Conservation (phyloP, 1,284 basidiomycete species). For the Ustilago sp. region DNA sequence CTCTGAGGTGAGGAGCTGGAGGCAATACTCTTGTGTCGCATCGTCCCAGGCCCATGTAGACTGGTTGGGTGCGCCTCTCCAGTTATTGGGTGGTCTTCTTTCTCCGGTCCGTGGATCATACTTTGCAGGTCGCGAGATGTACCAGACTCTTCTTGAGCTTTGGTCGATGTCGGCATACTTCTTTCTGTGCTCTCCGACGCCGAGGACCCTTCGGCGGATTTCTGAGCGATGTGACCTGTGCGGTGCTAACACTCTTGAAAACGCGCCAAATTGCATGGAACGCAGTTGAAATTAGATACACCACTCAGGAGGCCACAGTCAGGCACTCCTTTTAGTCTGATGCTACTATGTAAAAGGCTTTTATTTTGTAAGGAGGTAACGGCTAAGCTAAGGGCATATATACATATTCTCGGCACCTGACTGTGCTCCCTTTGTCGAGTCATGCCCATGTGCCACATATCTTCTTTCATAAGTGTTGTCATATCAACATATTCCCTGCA, state of each 20-base stretch:
- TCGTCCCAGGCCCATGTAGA: constrained; percentile 81
- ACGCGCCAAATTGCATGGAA: background rate
- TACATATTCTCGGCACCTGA: too few species aligned
- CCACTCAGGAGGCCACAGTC: too few species aligned
- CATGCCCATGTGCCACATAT: too few species aligned
- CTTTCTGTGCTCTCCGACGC: constrained; percentile 3
- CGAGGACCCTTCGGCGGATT: constrained; percentile 1
- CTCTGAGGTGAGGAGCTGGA: constrained; percentile 78
- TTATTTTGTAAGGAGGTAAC: too few species aligned
- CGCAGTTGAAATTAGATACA: too few species aligned
- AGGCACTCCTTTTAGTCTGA: too few species aligned
- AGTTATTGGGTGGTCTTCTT: constrained; percentile 75
- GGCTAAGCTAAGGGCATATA: too few species aligned
- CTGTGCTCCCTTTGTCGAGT: too few species aligned
- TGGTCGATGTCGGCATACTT: background rate
- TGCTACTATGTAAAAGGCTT: too few species aligned
- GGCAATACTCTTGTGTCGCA: constrained; percentile 78
- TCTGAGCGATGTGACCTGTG: background rate
- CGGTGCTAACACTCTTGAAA: background rate
- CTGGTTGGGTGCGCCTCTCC: constrained; percentile 80
- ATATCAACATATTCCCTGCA: too few species aligned
- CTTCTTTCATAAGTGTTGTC: too few species aligned
- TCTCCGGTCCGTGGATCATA: constrained; percentile 71
- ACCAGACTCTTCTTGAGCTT: constrained; percentile 74
- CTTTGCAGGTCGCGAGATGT: constrained; percentile 79